Evolutionary conservation across 1,284 basidiomycete species (phyloP).

Genomic region (Leccinum subspadiceum): DNA sequence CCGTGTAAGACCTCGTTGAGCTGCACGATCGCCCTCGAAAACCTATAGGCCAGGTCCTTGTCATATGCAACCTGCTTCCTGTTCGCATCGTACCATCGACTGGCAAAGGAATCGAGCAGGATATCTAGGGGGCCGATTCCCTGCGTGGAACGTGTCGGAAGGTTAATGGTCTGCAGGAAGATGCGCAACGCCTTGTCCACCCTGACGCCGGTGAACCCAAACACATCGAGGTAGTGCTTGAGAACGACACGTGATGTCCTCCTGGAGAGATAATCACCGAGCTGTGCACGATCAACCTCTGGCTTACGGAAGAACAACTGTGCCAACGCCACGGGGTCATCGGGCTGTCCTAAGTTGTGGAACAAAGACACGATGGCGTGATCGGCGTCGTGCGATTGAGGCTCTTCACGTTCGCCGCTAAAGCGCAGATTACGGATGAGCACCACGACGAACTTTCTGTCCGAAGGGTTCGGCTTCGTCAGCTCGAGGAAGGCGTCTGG

Average conservation of each 20-base stretch:
- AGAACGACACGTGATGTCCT: slow-evolving; percentile 61
- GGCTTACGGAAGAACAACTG: slow-evolving; percentile 82
- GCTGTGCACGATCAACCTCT: slow-evolving; percentile 80
- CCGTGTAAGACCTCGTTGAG: slow-evolving; percentile 81
- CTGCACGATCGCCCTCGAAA: slow-evolving; percentile 85
- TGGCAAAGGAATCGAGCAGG: slow-evolving; percentile 83
- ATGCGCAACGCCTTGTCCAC: slow-evolving; percentile 89
- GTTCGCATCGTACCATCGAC: slow-evolving; percentile 91
- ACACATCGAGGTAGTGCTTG: slow-evolving; percentile 50
- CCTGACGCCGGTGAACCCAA: slow-evolving; percentile 79
- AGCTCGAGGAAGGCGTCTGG: slow-evolving; percentile 58
- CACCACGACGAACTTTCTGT: slow-evolving; percentile 83
- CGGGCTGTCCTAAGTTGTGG: slow-evolving; percentile 51
- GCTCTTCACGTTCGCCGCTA: slow-evolving; percentile 61
- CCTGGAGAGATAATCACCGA: slow-evolving; percentile 81
- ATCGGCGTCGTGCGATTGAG: slow-evolving; percentile 62
- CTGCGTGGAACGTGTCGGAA: slow-evolving; percentile 54
- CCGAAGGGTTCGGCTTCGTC: slow-evolving; percentile 65
- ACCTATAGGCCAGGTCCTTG: slow-evolving; percentile 71
- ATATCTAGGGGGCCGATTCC: slow-evolving; percentile 55
- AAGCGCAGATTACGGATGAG: slow-evolving; percentile 72
- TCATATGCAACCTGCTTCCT: slow-evolving; percentile 73
- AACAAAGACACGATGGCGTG: slow-evolving; percentile 66
- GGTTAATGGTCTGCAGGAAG: slow-evolving; percentile 80
- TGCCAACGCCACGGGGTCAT: slow-evolving; percentile 69